Conservation (phyloP, 805 yeast genomes). For the Zygoascus flipseniorum region DNA sequence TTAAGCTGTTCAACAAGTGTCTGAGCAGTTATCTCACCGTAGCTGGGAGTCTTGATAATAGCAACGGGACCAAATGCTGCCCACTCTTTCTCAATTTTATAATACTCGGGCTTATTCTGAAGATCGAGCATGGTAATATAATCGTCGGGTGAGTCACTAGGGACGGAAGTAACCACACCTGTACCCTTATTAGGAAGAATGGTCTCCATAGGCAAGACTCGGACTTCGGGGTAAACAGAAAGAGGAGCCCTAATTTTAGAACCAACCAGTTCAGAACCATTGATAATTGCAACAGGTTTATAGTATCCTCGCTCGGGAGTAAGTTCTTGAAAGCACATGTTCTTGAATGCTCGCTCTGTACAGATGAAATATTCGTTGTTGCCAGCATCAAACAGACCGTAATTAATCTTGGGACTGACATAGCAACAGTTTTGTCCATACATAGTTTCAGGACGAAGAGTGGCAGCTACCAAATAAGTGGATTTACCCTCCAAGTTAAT, state of each 20-base stretch:
- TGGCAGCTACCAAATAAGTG: slow-evolving; percentile 85
- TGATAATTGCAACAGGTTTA: slow-evolving; percentile 47
- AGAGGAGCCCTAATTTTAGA: slow-evolving; percentile 81
- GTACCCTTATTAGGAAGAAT: slow-evolving; percentile 94
- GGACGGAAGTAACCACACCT: slow-evolving; percentile 98
- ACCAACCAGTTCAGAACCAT: slow-evolving; percentile 74
- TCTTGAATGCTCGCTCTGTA: slow-evolving; percentile 92
- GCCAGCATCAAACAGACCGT: slow-evolving; percentile 87
- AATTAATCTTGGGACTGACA: slow-evolving; percentile 87
- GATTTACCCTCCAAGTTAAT: slow-evolving; percentile 48
- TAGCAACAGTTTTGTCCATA: slow-evolving; percentile 98
- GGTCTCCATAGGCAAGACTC: slow-evolving; percentile 96
- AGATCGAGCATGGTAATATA: slow-evolving; percentile 79
- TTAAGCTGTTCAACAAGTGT: slow-evolving; percentile 74
- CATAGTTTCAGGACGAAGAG: slow-evolving; percentile 98
- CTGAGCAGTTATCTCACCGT: slow-evolving; percentile 86
- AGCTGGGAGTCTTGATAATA: slow-evolving; percentile 70
- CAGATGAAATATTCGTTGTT: slow-evolving; percentile 65
- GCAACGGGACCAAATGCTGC: slow-evolving; percentile 65
- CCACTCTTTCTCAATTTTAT: slow-evolving; percentile 81
- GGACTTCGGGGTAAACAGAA: slow-evolving; percentile 56
- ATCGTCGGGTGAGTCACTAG: slow-evolving; percentile 98
- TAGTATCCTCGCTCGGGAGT: slow-evolving; percentile 83
- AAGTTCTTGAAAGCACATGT: slow-evolving; percentile 91
- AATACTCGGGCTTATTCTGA: slow-evolving; percentile 82